phyloP scores from a whole-genome alignment of 495 filamentous ascomycete genomes.

The Letharia columbiana region DNA sequence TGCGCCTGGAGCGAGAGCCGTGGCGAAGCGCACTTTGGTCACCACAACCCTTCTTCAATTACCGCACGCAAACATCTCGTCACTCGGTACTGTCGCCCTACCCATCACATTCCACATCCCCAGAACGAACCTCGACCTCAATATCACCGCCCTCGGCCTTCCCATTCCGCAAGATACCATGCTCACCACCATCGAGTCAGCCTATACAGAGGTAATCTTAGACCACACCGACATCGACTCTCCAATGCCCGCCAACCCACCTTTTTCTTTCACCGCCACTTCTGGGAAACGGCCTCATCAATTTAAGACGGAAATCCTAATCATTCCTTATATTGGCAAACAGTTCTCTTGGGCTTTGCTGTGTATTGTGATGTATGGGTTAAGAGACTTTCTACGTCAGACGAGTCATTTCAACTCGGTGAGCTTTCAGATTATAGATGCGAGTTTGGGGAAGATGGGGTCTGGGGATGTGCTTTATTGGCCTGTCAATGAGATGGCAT shows the following conservation, averaged over 20 bases:
- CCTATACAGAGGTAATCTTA: neutral
- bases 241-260: neutral
- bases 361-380: neutral
- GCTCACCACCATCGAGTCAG: neutral
- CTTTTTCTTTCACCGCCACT: neutral
- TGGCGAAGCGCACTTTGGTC: neutral
- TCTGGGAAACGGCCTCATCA: neutral
- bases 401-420: neutral
- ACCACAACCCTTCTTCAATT: neutral
- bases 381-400: neutral
- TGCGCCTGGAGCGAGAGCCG: neutral
- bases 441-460: neutral
- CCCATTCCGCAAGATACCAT: neutral
- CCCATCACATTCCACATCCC: neutral
- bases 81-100: neutral
- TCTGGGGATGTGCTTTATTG: neutral
- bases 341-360: neutral
- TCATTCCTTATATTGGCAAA: neutral
- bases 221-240: neutral
- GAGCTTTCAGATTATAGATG: neutral
- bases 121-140: neutral
- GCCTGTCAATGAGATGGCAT: neutral
- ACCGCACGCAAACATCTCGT: neutral
- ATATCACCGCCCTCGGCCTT: neutral
- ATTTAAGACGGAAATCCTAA: neutral